phyloP scores from a whole-genome alignment of 2,329 filamentous ascomycete species.

The Fusarium sp. region DNA sequence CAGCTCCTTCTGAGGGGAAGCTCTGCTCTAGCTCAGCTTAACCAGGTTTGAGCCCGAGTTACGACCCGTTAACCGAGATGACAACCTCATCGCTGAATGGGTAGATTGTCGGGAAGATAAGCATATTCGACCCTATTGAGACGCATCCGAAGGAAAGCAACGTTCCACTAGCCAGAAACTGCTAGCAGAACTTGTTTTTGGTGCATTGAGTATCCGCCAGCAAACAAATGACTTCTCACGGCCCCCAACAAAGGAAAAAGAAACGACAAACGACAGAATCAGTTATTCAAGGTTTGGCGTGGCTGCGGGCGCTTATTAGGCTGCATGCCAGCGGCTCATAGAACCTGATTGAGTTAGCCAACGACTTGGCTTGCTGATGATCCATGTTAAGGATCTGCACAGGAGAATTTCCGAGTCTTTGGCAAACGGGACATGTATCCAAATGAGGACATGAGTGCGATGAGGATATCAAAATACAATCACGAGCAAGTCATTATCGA shows the following conservation, averaged over 20 bases:
- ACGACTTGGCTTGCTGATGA: neutral
- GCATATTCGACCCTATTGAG: neutral
- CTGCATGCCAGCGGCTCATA: slow-evolving; percentile 17
- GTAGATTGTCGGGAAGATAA: neutral
- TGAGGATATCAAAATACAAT: neutral
- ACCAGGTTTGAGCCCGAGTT: neutral
- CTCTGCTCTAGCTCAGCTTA: neutral
- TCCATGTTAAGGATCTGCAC: slow-evolving; percentile 7
- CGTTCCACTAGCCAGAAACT: neutral
- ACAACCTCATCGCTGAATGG: neutral
- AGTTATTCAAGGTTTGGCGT: neutral
- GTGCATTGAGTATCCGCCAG: neutral
- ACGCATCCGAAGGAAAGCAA: neutral
- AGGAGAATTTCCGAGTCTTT: neutral
- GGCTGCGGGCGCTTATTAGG: neutral
- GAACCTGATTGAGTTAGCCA: slow-evolving; percentile 14
- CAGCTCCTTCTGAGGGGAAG: neutral
- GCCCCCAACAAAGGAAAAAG: slow-evolving; percentile 13
- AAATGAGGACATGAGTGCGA: slow-evolving; percentile 1
- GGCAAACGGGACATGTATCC: neutral
- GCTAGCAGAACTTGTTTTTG: slow-evolving; percentile 10
- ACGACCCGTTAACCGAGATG: neutral
- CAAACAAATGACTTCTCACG: slow-evolving; percentile 1
- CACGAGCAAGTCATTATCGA: neutral
- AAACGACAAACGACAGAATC: neutral